These are phyloP conservation scores for Westerdykella aurantiaca DNA, from an alignment of 2,329 filamentous ascomycete species.

Conservation along the genomic window DNA sequence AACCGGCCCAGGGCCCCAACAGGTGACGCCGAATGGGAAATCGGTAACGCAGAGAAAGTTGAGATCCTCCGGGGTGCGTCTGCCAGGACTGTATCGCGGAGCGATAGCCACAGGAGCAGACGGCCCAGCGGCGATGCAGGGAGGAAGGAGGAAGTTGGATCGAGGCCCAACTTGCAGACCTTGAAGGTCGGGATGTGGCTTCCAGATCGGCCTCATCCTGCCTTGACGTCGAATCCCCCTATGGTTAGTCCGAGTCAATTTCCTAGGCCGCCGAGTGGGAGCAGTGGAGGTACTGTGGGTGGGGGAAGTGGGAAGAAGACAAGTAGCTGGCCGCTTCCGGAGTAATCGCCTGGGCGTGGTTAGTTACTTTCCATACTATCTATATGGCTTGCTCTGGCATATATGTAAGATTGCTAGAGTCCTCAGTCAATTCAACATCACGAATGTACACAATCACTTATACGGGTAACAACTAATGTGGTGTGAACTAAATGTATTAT, in stretches of 20 bases:
- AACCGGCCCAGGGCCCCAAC: background rate
- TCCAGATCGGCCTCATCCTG: slow-evolving; percentile 3
- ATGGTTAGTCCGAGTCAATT: slow-evolving; percentile 4
- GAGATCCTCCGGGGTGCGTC: slow-evolving; percentile 13
- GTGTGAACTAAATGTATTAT: no score
- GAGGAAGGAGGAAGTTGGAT: background rate
- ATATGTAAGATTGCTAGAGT: no score
- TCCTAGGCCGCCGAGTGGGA: background rate
- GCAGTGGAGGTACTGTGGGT: background rate
- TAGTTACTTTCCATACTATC: no score
- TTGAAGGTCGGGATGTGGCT: slow-evolving; percentile 12
- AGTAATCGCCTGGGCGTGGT: slow-evolving; percentile 1
- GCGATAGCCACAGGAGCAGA: background rate
- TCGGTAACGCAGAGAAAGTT: slow-evolving; percentile 16
- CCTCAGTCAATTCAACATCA: no score
- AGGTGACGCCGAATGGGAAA: slow-evolving; percentile 14
- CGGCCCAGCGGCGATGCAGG: background rate
- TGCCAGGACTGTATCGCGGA: slow-evolving; percentile 5
- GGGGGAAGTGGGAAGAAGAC: slow-evolving; percentile 1
- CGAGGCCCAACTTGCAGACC: slow-evolving; percentile 1
- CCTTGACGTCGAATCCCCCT: slow-evolving; percentile 11
- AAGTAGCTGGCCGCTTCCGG: slow-evolving; percentile 14
- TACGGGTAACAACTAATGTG: no score
- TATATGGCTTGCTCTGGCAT: no score
- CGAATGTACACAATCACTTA: no score